A percentile compares a stretch with the other conserved stretches of the same genome.
Evolutionary conservation across 306 rosid species (phyloP).

Genomic region (Prunus mira): DNA sequence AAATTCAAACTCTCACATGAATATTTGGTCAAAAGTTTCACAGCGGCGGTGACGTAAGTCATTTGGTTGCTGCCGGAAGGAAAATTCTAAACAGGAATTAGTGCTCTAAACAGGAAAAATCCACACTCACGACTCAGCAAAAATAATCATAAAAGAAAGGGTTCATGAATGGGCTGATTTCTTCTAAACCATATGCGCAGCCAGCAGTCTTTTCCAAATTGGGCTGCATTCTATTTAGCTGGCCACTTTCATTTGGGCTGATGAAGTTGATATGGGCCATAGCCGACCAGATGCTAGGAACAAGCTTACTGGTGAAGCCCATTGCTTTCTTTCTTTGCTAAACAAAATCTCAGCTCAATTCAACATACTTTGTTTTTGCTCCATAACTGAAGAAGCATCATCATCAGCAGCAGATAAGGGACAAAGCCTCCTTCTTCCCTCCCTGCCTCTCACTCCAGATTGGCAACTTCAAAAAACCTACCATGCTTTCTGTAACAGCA

Average conservation of each 20-base stretch:
- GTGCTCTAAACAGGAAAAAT: neutral
- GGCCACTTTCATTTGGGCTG: neutral
- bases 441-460: neutral
- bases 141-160: neutral
- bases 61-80: neutral
- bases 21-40: conserved; percentile 20
- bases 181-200: neutral
- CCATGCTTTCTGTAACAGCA: conserved; percentile 32
- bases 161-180: neutral
- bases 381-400: neutral
- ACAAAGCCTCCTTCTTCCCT: neutral
- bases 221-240: neutral
- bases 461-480: neutral
- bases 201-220: neutral
- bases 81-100: no score
- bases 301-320: neutral
- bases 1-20: conserved; percentile 7
- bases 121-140: neutral
- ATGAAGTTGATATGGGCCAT: neutral
- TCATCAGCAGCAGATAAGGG: conserved; percentile 31
- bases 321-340: neutral
- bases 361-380: neutral
- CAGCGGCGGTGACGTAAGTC: neutral
- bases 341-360: neutral
- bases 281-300: neutral